A percentile compares a stretch with the other conserved stretches of the same genome.
These are phyloP conservation scores for Curvularia eragrostidis DNA, from an alignment of 2,329 filamentous ascomycete species.

Conservation along the genomic window DNA sequence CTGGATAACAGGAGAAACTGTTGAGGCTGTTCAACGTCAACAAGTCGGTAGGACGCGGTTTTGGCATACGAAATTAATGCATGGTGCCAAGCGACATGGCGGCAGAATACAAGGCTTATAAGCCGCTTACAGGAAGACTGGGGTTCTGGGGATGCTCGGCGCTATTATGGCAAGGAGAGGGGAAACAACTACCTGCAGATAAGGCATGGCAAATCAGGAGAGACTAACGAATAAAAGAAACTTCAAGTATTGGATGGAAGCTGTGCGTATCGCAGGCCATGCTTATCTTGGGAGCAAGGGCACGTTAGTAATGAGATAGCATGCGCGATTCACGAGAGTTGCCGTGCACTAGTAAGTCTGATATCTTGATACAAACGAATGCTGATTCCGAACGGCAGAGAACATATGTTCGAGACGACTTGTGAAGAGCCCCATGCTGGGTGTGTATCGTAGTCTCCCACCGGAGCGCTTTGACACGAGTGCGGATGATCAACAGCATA, in stretches of 20 bases:
- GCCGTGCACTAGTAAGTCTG: neutral
- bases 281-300: neutral
- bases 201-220: conserved; percentile 1
- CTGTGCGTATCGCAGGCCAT: neutral
- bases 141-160: conserved; percentile 3
- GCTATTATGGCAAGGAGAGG: neutral
- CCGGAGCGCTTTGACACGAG: neutral
- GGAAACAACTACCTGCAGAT: conserved; percentile 4
- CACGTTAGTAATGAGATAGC: neutral
- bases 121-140: conserved; percentile 3
- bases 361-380: neutral
- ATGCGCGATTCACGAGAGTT: neutral
- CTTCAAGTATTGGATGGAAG: neutral
- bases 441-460: neutral
- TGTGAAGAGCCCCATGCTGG: neutral
- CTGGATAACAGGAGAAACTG: neutral
- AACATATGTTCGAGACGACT: neutral
- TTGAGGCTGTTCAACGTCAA: neutral
- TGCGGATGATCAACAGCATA: neutral
- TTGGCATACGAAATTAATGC: conserved; percentile 17
- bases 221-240: neutral
- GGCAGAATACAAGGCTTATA: conserved; percentile 14
- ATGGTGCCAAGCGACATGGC: neutral
- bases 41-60: neutral
- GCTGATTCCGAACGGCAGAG: neutral